These are phyloP conservation scores for Ceratocystis cubensis DNA, from an alignment of 2,329 filamentous ascomycete species.

Conservation along the genomic window DNA sequence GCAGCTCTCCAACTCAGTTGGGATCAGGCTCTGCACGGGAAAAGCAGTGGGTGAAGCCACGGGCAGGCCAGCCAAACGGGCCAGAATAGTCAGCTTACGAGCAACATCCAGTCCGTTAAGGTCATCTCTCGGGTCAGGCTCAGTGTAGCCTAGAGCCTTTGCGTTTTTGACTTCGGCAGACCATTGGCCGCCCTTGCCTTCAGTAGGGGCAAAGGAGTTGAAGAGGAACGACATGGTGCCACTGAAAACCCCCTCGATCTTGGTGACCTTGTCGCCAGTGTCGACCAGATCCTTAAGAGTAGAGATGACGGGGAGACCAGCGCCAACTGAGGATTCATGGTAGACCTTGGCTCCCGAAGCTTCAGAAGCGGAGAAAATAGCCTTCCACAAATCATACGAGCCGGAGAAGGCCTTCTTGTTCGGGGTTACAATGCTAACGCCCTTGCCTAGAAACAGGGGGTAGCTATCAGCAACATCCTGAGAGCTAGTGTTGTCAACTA, in stretches of 20 bases:
- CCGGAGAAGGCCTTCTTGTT: conserved; percentile 98
- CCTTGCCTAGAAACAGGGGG: conserved; percentile 64
- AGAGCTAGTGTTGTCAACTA: conserved; percentile 94
- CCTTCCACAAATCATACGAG: conserved; percentile 66
- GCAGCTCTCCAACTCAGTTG: conserved; percentile 67
- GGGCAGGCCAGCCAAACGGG: conserved; percentile 67
- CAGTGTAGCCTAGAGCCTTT: conserved; percentile 84
- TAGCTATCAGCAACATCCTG: conserved; percentile 74
- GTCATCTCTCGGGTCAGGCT: conserved; percentile 77
- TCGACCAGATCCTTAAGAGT: conserved; percentile 89
- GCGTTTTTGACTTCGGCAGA: conserved; percentile 84
- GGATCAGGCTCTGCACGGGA: conserved; percentile 88
- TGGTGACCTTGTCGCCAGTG: conserved; percentile 81
- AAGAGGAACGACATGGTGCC: conserved; percentile 97
- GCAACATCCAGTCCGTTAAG: conserved; percentile 83
- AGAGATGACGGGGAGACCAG: conserved; percentile 83
- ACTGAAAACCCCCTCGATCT: conserved; percentile 93
- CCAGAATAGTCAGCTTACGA: conserved; percentile 90
- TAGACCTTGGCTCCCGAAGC: conserved; percentile 69
- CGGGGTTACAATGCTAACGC: conserved; percentile 84
- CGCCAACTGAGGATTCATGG: conserved; percentile 90
- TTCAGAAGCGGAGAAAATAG: conserved; percentile 66
- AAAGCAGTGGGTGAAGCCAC: conserved; percentile 78
- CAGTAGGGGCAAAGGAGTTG: conserved; percentile 84
- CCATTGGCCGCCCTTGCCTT: conserved; percentile 65